Conservation (phyloP, 257 asterid genomes). For the Sherardia arvensis region DNA sequence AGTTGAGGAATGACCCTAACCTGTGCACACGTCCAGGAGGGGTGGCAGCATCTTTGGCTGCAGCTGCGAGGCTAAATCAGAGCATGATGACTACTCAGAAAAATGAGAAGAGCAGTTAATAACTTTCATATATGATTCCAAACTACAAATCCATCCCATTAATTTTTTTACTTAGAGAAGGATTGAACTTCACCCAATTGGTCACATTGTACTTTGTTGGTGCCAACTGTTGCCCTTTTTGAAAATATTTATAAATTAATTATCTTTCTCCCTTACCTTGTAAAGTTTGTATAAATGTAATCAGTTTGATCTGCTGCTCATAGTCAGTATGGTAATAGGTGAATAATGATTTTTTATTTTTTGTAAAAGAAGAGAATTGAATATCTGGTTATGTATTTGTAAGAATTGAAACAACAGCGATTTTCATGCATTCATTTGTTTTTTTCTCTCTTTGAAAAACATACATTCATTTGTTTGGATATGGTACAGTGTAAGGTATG, state of each 20-base stretch:
- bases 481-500: too few species aligned
- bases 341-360: too few species aligned
- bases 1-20: conserved; percentile 85
- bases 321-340: too few species aligned
- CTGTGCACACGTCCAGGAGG: conserved; percentile 95
- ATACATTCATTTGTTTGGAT: too few species aligned
- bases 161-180: background rate
- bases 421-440: too few species aligned
- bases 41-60: conserved; percentile 85
- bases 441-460: too few species aligned
- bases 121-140: background rate
- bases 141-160: too few species aligned
- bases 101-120: conserved; percentile 2
- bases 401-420: too few species aligned
- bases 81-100: conserved; percentile 10
- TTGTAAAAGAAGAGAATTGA: too few species aligned
- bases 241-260: background rate
- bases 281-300: background rate
- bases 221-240: background rate
- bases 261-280: background rate
- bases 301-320: background rate
- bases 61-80: conserved; percentile 93
- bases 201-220: background rate
- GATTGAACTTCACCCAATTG: conserved; percentile 5
- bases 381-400: too few species aligned